These are phyloP conservation scores for Fragaria ananassa DNA, from an alignment of 306 rosid species.

Conservation along the genomic window DNA sequence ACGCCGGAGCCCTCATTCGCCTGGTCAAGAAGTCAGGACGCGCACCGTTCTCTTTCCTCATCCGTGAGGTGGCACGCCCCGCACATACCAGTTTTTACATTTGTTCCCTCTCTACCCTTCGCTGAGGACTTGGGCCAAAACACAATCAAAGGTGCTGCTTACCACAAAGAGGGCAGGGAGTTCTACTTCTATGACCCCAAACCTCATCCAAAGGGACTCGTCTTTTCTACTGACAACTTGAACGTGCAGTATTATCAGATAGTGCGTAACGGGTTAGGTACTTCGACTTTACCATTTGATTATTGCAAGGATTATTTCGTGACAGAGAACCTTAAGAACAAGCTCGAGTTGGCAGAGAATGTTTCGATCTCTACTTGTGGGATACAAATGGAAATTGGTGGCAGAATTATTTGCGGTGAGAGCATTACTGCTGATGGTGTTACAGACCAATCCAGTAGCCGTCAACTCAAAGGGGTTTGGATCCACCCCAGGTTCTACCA, in stretches of 20 bases:
- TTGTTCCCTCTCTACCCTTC: too few relatives aligned
- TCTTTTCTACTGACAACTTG: neutral
- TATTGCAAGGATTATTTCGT: neutral
- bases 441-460: neutral
- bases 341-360: neutral
- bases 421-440: neutral
- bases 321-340: neutral
- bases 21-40: too few relatives aligned
- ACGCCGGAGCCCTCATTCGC: too few relatives aligned
- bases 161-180: neutral
- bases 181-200: constrained; percentile 4
- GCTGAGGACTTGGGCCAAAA: too few relatives aligned
- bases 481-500: constrained; percentile 30
- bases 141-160: constrained; percentile 4
- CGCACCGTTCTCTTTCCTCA: too few relatives aligned
- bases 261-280: too few relatives aligned
- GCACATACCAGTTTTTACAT: too few relatives aligned
- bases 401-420: neutral
- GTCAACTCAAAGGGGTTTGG: constrained; percentile 36
- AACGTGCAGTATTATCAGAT: neutral
- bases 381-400: neutral
- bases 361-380: constrained; percentile 20
- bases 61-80: too few relatives aligned
- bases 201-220: too few relatives aligned
- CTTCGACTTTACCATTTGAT: neutral